Evolutionary conservation across 257 asterid species (phyloP).

Genomic region (Penstemon eatonii): DNA sequence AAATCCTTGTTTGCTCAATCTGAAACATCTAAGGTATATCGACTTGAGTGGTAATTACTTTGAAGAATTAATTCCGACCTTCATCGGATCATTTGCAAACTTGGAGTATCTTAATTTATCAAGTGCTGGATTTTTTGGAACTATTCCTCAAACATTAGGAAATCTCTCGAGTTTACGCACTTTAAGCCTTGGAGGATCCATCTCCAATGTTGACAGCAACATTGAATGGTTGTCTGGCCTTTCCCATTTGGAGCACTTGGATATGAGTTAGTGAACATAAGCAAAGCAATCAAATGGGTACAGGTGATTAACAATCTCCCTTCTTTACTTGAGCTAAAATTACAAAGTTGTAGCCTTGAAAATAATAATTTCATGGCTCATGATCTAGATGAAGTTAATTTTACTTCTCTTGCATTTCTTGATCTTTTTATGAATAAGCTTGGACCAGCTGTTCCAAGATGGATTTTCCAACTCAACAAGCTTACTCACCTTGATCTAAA

Average conservation of each 20-base stretch:
- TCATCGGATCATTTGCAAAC: constrained; percentile 21
- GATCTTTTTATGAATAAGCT: not conserved
- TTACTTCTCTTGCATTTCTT: constrained; percentile 18
- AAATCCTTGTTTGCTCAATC: constrained; percentile 26
- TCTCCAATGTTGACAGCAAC: not conserved
- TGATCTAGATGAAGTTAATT: not conserved
- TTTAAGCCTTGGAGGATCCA: not conserved
- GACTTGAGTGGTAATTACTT: constrained; percentile 30
- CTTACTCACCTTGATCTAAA: constrained; percentile 31
- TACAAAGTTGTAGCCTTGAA: constrained; percentile 2
- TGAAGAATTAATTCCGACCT: constrained; percentile 28
- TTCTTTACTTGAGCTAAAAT: constrained; percentile 20
- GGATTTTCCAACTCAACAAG: constrained; percentile 35
- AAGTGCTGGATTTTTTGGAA: constrained; percentile 10
- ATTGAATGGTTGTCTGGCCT: constrained; percentile 34
- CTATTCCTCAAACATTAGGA: constrained; percentile 25
- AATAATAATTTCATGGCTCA: not conserved
- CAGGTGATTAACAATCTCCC: constrained; percentile 26
- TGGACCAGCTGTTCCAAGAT: constrained; percentile 15
- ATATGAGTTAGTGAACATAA: constrained; percentile 23
- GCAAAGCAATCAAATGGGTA: constrained; percentile 21
- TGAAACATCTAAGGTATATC: constrained; percentile 31
- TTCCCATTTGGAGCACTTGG: constrained; percentile 20
- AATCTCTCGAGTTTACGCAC: constrained; percentile 29
- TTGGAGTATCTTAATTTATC: constrained; percentile 30